Evolutionary conservation across 257 asterid species (phyloP).

Genomic region (Rhazya stricta): DNA sequence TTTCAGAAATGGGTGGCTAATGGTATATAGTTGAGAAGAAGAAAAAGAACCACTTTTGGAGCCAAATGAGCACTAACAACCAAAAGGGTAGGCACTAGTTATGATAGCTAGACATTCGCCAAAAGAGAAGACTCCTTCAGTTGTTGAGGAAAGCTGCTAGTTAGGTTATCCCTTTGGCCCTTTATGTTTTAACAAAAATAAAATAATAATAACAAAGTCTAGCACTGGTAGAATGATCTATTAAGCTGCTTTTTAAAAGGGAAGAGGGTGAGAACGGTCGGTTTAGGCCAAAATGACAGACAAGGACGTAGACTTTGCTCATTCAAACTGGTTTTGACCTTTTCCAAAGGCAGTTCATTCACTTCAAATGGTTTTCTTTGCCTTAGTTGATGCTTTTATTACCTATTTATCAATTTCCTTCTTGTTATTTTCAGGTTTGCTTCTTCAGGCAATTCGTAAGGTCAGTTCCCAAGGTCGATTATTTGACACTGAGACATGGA

Average conservation of each 20-base stretch:
- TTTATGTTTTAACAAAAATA: no score
- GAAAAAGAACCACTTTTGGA: neutral
- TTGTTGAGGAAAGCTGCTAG: no score
- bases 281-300: neutral
- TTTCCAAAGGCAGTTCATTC: neutral
- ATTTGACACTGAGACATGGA: constrained; percentile 85
- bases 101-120: no score
- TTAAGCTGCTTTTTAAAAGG: neutral
- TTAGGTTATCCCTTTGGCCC: no score
- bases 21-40: neutral
- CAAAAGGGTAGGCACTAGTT: no score
- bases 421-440: constrained; percentile 48
- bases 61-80: no score
- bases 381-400: neutral
- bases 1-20: neutral
- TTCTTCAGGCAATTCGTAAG: constrained; percentile 83
- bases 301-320: neutral
- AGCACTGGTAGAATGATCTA: neutral
- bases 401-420: neutral
- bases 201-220: no score
- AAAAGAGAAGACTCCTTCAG: no score
- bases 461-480: constrained; percentile 88
- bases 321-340: neutral
- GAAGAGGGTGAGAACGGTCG: neutral
- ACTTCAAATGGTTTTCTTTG: neutral